Percentiles rank a stretch among this genome's conserved stretches.
Evolutionary conservation across 2,329 filamentous ascomycete genomes (phyloP).

Genomic region (Cyanodermella asteris): DNA sequence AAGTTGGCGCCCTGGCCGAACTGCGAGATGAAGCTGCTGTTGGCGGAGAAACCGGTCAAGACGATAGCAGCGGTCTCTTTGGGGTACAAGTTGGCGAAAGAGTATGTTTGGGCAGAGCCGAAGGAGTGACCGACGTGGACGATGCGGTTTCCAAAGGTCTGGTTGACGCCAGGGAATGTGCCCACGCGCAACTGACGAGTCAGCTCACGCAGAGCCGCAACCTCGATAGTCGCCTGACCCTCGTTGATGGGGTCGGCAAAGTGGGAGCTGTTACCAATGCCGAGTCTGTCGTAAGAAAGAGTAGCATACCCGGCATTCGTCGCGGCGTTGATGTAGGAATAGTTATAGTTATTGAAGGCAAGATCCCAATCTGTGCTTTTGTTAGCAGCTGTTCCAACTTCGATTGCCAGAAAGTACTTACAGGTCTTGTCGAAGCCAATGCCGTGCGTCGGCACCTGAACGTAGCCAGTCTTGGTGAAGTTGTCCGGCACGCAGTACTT

Average conservation of each 20-base stretch:
- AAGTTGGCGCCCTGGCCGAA: constrained; percentile 27
- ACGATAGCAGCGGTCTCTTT: constrained; percentile 34
- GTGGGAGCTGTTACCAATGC: constrained; percentile 35
- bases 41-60: constrained; percentile 37
- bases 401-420: constrained; percentile 4
- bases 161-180: constrained; percentile 20
- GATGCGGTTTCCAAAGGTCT: constrained; percentile 19
- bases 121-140: constrained; percentile 44
- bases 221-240: constrained; percentile 35
- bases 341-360: constrained; percentile 34
- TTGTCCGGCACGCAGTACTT: constrained; percentile 38
- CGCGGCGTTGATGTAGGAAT: constrained; percentile 38
- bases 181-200: constrained; percentile 28
- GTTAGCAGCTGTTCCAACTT: constrained; percentile 16
- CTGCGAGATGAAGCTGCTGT: constrained; percentile 20
- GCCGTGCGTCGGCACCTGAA: constrained; percentile 32
- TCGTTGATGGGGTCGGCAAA: constrained; percentile 34
- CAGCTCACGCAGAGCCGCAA: constrained; percentile 33
- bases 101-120: constrained; percentile 36
- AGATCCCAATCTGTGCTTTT: constrained; percentile 38
- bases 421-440: constrained; percentile 31
- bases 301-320: constrained; percentile 35
- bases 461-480: constrained; percentile 9
- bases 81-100: constrained; percentile 29
- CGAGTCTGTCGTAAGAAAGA: constrained; percentile 39